phyloP scores from a whole-genome alignment of 768 basidiomycete genomes.

The Hemileccinum impolitum region DNA sequence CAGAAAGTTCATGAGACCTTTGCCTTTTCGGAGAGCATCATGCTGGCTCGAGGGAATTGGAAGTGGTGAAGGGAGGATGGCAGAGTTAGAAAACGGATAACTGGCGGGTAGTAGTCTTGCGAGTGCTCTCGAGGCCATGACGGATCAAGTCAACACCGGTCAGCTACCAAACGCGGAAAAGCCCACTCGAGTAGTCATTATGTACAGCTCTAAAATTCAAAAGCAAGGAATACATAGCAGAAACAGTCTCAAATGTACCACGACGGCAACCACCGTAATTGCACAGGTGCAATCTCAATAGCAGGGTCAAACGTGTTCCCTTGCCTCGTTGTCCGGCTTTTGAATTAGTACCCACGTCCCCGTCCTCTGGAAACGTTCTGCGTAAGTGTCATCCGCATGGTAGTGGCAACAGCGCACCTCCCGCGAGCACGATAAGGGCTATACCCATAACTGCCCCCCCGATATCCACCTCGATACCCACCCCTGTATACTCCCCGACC shows the following conservation, averaged over 20 bases:
- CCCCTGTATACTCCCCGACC: slow-evolving; percentile 69
- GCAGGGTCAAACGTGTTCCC: slow-evolving; percentile 9
- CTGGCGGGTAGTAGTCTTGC: slow-evolving; percentile 16
- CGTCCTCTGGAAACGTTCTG: slow-evolving; percentile 49
- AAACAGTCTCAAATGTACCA: slow-evolving; percentile 16
- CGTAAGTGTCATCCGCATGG: slow-evolving; percentile 11
- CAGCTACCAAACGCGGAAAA: slow-evolving; percentile 17
- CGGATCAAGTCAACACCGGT: neutral
- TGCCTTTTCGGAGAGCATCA: slow-evolving; percentile 55
- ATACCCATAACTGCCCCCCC: slow-evolving; percentile 52
- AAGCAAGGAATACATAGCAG: slow-evolving; percentile 27
- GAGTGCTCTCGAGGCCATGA: slow-evolving; percentile 12
- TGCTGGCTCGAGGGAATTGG: slow-evolving; percentile 35
- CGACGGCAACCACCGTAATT: slow-evolving; percentile 7
- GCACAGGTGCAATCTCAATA: slow-evolving; percentile 7
- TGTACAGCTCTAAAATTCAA: slow-evolving; percentile 28
- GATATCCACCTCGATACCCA: slow-evolving; percentile 57
- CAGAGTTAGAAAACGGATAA: slow-evolving; percentile 77
- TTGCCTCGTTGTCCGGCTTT: slow-evolving; percentile 23
- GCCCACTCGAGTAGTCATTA: slow-evolving; percentile 18
- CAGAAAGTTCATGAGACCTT: slow-evolving; percentile 76
- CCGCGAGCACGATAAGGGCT: slow-evolving; percentile 64
- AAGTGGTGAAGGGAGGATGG: slow-evolving; percentile 49
- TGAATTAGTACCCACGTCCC: slow-evolving; percentile 60
- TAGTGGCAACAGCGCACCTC: slow-evolving; percentile 48